phyloP scores from a whole-genome alignment of 129 eudicot species.

The Kitagawia praeruptora region DNA sequence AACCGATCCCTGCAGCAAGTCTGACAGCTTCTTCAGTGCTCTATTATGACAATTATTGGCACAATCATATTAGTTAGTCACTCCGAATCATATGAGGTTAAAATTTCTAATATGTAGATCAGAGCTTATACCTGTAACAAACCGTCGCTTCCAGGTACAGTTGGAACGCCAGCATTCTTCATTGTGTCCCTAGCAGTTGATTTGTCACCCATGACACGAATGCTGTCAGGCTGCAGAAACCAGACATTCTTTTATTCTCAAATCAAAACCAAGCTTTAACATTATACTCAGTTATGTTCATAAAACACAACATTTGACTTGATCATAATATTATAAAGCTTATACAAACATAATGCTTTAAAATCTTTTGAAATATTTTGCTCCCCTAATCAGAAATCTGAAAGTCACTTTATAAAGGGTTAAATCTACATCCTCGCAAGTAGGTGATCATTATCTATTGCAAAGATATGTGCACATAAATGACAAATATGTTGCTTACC shows the following conservation, averaged over 20 bases:
- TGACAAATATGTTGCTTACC: background rate
- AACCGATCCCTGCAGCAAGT: slow-evolving; percentile 80
- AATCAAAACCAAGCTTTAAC: background rate
- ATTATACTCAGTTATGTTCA: background rate
- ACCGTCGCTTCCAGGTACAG: slow-evolving; percentile 97
- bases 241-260: background rate
- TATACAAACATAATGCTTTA: background rate
- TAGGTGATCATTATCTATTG: background rate
- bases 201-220: slow-evolving; percentile 96
- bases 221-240: slow-evolving; percentile 80
- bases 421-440: background rate
- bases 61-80: slow-evolving; percentile 5
- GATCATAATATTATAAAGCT: background rate
- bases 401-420: background rate
- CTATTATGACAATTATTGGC: slow-evolving; percentile 23
- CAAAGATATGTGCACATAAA: background rate
- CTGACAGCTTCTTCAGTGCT: slow-evolving; percentile 81
- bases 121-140: slow-evolving; percentile 49
- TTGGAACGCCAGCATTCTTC: slow-evolving; percentile 98
- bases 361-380: background rate
- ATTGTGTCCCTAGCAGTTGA: slow-evolving; percentile 97
- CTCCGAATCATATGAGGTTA: background rate
- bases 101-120: slow-evolving; percentile 1
- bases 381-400: background rate
- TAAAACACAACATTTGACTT: background rate